Evolutionary conservation across 2,329 filamentous ascomycete genomes (phyloP).

Genomic region (Clarireedia paspali): DNA sequence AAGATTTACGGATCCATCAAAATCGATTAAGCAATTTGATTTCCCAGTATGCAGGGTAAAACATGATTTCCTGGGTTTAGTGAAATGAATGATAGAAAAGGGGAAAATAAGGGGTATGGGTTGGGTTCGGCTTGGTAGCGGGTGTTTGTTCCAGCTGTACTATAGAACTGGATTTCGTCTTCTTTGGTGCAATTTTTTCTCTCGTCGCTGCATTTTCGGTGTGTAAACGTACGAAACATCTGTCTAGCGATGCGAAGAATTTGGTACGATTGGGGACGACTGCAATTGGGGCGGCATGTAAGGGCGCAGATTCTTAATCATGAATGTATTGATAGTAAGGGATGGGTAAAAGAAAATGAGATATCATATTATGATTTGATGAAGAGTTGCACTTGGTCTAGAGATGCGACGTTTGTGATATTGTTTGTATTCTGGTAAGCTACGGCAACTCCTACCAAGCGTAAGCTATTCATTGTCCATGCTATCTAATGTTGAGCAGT

Average conservation of each 20-base stretch:
- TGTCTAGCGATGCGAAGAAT: neutral
- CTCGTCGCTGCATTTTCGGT: neutral
- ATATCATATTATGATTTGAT: no score
- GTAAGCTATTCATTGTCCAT: no score
- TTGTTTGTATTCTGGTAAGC: no score
- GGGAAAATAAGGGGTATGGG: neutral
- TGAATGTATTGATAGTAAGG: no score
- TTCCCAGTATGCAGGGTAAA: neutral
- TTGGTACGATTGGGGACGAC: neutral
- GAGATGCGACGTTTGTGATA: no score
- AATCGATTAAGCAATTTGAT: constrained; percentile 59
- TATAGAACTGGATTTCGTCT: neutral
- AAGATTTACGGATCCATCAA: constrained; percentile 98
- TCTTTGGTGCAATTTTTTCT: neutral
- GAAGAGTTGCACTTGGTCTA: no score
- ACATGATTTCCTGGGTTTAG: neutral
- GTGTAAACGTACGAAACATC: neutral
- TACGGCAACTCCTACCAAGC: no score
- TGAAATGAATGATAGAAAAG: neutral
- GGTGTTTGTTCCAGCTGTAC: neutral
- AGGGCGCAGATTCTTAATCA: no score
- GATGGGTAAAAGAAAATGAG: no score
- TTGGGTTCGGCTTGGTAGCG: neutral
- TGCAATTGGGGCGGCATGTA: no score
- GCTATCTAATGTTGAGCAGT: no score